Base-by-base conservation (phyloP, 768 basidiomycete genomes). In the Phanerochaete carnosa region DNA sequence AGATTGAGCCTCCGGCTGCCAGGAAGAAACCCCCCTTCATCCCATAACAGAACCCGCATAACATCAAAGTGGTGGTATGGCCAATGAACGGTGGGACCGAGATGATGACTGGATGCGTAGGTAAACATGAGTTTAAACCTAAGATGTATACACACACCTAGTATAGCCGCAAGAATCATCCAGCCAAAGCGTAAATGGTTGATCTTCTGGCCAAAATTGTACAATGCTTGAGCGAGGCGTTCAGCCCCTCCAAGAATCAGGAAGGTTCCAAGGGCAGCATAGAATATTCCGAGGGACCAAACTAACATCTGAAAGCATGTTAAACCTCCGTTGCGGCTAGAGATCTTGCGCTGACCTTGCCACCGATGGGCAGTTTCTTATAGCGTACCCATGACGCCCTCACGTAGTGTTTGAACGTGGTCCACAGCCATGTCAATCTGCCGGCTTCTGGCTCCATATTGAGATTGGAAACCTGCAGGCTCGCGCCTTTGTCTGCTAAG, bases 41-140 rank as follows among this genome's bases (percentile, higher is more conserved):
- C 47, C 93, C 92, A 66, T 90, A 94, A 1, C 90, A 88, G 72
- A 93, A 94, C 1, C 93, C 93, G 66, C 86, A 88, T 8, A 95
- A 70, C 13, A 87, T 85, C 29, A 84, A 66, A 45, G 75, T 72
- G 0, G 89, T 88, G 0, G 87, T 87, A 70, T 88, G 86, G 0
- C 90, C 90, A 57, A 88, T 77, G 62, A 85, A 69, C 16, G 83
- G 88, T 22, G 83, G 87, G 64, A 86, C 82, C 15, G 81, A 85
- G 30, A 79, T 74, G 23, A 79, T 61, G 22, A 80, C 82, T 83
- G 66, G 12, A 8, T 9, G 56, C 16, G 35, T 3, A 16, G 8
- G 28, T 16, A 6, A 35, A 35, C 33, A 35, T 13, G 6, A 35
- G 33, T 35, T 13, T 13, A 35, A 13, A 6, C 13, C 33, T 7